A percentile compares a stretch with the other conserved stretches of the same genome.
Evolutionary conservation across 1,139 yeast species (phyloP).

Genomic region (Meyerozyma guilliermondii): DNA sequence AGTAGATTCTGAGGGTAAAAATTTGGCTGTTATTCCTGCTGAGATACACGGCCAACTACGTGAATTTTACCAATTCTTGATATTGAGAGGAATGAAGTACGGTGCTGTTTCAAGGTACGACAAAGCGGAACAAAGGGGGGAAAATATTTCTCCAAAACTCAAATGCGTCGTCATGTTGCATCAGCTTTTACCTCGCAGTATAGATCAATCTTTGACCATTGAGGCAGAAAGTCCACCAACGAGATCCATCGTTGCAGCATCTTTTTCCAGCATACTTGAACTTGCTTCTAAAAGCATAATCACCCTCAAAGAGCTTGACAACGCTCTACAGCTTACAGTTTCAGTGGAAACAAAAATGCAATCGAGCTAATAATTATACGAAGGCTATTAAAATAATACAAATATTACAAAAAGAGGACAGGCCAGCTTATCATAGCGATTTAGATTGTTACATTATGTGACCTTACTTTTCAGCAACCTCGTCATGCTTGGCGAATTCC

Average conservation of each 20-base stretch:
- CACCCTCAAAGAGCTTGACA: not conserved
- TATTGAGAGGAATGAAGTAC: not conserved
- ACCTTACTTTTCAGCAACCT: slow-evolving; percentile 9
- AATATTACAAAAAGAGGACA: not conserved
- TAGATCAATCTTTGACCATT: not conserved
- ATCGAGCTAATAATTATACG: not conserved
- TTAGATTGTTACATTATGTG: not conserved
- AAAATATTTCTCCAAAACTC: not conserved
- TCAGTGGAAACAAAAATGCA: not conserved
- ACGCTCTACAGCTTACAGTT: not conserved
- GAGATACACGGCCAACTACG: not conserved
- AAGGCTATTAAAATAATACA: slow-evolving; percentile 1
- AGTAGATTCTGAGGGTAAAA: not conserved
- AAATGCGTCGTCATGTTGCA: not conserved
- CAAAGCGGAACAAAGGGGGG: not conserved
- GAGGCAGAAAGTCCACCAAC: slow-evolving; percentile 8
- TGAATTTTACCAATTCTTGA: not conserved
- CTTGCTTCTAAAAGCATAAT: slow-evolving; percentile 21
- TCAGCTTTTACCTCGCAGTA: not conserved
- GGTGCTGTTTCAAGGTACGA: not conserved
- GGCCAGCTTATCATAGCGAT: not conserved
- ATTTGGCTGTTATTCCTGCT: not conserved
- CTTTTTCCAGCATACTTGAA: slow-evolving; percentile 36
- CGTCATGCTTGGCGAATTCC: slow-evolving; percentile 38
- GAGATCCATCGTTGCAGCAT: slow-evolving; percentile 29